phyloP scores from a whole-genome alignment of 257 asterid genomes.

The Solanum clarkiae region DNA sequence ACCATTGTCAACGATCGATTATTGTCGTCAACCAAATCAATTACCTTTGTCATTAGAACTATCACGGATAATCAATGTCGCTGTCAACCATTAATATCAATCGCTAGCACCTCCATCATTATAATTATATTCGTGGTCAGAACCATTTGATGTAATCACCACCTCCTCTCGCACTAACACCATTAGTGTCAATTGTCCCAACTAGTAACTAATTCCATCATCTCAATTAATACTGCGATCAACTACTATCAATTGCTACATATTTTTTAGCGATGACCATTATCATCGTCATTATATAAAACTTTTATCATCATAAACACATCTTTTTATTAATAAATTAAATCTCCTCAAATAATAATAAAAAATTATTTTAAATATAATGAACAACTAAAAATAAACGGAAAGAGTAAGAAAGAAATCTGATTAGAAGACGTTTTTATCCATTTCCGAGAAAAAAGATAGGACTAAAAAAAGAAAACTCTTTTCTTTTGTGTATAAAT shows the following conservation, averaged over 20 bases:
- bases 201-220: background rate
- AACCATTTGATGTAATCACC: background rate
- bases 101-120: background rate
- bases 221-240: background rate
- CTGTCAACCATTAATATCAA: too few relatives aligned
- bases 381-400: background rate
- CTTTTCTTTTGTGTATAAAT: background rate
- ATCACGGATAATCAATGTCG: too few relatives aligned
- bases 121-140: background rate
- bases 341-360: background rate
- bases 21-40: background rate
- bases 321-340: background rate
- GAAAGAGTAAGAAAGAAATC: background rate
- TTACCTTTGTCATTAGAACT: background rate
- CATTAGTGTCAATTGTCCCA: background rate
- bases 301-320: background rate
- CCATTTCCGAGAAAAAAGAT: background rate
- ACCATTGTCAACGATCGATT: background rate
- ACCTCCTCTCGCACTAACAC: background rate
- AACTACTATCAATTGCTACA: background rate
- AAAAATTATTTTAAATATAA: background rate
- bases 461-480: background rate
- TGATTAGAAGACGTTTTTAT: background rate
- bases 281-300: background rate
- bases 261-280: background rate